Conservation (phyloP, 176 grass and related monocot species). For the maize (Zea mays) region DNA sequence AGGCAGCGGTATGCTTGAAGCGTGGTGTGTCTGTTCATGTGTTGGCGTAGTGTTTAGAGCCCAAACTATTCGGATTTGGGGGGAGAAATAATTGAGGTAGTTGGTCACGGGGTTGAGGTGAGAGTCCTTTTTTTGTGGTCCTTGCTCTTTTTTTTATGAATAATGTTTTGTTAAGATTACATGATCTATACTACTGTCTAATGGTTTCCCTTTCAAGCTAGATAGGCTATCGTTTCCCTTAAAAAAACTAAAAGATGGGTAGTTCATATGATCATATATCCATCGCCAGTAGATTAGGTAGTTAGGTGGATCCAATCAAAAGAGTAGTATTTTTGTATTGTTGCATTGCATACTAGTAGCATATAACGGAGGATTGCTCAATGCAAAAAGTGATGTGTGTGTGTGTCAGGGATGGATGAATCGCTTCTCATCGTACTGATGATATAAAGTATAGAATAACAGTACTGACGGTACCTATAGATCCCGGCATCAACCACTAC, state of each 20-base stretch:
- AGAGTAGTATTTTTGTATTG: constrained; percentile 8
- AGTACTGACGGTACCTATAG: too few relatives aligned
- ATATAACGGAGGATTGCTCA: too few relatives aligned
- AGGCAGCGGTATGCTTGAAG: background rate
- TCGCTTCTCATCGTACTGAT: too few relatives aligned
- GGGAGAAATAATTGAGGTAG: constrained; percentile 38
- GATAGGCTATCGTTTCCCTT: background rate
- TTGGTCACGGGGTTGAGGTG: constrained; percentile 48
- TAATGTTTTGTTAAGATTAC: background rate
- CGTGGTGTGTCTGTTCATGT: background rate
- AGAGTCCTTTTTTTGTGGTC: constrained; percentile 30
- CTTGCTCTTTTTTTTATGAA: background rate
- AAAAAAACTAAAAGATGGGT: background rate
- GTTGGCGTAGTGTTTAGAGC: constrained; percentile 24
- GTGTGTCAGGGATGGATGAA: too few relatives aligned
- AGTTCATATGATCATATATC: constrained; percentile 22
- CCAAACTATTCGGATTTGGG: constrained; percentile 27
- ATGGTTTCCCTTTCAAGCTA: constrained; percentile 24
- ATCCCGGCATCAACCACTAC: too few relatives aligned
- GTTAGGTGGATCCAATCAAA: constrained; percentile 7
- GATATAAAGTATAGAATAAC: too few relatives aligned
- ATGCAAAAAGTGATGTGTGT: too few relatives aligned
- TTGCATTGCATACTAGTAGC: background rate
- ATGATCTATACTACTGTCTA: constrained; percentile 3
- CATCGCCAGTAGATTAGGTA: constrained; percentile 19